phyloP scores from a whole-genome alignment of 257 asterid species.

The Fraxinus quadrangulata region DNA sequence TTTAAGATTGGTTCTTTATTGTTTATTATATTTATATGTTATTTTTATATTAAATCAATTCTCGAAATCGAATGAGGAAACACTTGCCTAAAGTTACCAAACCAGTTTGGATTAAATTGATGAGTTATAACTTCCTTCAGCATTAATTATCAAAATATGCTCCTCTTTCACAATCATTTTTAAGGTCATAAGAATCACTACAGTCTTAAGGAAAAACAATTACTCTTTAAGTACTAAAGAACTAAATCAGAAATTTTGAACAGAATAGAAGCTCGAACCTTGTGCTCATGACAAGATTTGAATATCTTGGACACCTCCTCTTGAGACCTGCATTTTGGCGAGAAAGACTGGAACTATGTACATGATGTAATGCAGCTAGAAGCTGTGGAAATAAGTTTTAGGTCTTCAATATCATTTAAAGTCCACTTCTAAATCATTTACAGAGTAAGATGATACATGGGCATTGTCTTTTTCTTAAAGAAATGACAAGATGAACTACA shows the following conservation, averaged over 20 bases:
- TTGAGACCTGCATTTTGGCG: slow-evolving; percentile 58
- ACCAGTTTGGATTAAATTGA: neutral
- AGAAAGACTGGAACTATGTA: slow-evolving; percentile 18
- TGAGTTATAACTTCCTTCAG: slow-evolving; percentile 15
- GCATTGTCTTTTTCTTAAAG: too few species aligned
- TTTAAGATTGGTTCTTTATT: too few species aligned
- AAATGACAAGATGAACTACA: too few species aligned
- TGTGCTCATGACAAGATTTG: slow-evolving; percentile 68
- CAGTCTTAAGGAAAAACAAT: slow-evolving; percentile 13
- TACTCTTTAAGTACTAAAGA: neutral
- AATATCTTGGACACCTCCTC: slow-evolving; percentile 94
- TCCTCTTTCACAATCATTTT: neutral
- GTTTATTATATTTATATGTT: too few species aligned
- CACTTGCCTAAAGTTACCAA: neutral
- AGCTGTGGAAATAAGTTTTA: slow-evolving; percentile 9
- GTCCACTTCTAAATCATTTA: neutral
- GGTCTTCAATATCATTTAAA: neutral
- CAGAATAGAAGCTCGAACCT: slow-evolving; percentile 50
- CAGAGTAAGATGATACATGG: neutral
- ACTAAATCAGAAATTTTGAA: slow-evolving; percentile 6
- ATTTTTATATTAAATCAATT: too few species aligned
- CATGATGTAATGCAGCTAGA: slow-evolving; percentile 9
- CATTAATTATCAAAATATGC: neutral
- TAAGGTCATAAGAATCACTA: slow-evolving; percentile 10
- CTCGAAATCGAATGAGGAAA: neutral